Base-by-base conservation (phyloP, 192 early-diverging fungal species). In the Coemansia reversa region DNA sequence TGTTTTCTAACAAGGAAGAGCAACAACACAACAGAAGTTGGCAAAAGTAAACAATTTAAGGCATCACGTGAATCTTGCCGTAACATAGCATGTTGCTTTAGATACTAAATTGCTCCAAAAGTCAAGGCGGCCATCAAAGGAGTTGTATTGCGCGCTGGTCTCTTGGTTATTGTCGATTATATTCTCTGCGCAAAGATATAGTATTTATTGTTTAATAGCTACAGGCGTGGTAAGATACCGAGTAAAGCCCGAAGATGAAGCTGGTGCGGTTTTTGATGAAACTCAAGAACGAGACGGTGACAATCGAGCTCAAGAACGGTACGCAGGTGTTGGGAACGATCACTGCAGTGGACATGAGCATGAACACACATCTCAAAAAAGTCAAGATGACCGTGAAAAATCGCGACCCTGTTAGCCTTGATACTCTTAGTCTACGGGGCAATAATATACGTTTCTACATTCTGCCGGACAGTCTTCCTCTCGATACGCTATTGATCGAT, bases 321-420 rank as follows among this genome's bases (percentile, higher is more conserved):
- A 98, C 96, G 16, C 85, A 96, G 64, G 92, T 99, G 39, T 89
- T 93, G 72, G 97, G 97, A 57, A 99, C 96, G 19, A 89, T 99
- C 59, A 93, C 92, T 32, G 89, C 88, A 60, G 95, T 98, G 22
- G 97, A 99, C 69, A 96, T 99, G 94, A 91, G 90, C 80, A 99
- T 99, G 97, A 99, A 99, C 82, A 98, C 94, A 65, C 97, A 99
- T 79, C 84, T 99, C 76, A 97, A 96, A 70, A 88, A 92, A 39
- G 96, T 98, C 58, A 99, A 99, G 79, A 94, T 99, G 96, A 98
- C 96, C 0, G 90, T 98, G 9, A 92, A 92, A 70, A 90, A 88
- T 77, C 91, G 90, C 78, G 94, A 98, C 60, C 93, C 97, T 8
- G 84, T 88, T 39, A 88, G 84, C 53, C 82, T 99, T 24, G 97